Conservation (phyloP, 1,139 yeast species). For the Protomyces gravidus region DNA sequence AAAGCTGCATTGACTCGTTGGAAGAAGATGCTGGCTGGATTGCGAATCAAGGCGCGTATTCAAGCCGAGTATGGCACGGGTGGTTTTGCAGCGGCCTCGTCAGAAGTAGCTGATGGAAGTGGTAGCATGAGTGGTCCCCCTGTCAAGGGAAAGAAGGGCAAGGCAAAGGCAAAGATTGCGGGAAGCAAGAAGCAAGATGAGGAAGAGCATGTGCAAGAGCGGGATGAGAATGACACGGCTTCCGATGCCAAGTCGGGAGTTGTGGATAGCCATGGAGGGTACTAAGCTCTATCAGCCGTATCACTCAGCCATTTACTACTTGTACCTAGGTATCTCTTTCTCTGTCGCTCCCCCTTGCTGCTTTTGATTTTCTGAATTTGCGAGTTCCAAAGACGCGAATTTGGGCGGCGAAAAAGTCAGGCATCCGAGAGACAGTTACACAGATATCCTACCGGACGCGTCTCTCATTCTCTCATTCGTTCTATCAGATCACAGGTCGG, state of each 20-base stretch:
- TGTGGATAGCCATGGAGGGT: background rate
- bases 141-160: background rate
- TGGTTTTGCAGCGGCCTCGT: background rate
- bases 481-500: no score
- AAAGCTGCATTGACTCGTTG: constrained; percentile 63
- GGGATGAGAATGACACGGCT: no score
- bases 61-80: constrained; percentile 29
- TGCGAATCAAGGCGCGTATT: constrained; percentile 62
- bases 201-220: background rate
- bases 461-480: no score
- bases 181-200: background rate
- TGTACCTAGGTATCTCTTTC: background rate
- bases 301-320: background rate
- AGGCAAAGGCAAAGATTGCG: background rate
- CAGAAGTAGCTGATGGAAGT: background rate
- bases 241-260: background rate
- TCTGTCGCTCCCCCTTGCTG: no score
- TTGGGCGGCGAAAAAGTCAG: no score
- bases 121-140: background rate
- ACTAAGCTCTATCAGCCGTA: background rate
- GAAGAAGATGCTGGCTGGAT: constrained; percentile 65
- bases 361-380: no score
- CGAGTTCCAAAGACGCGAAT: no score
- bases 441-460: no score
- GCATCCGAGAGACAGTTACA: no score